These are phyloP conservation scores for Phycomyces blakesleeanus DNA, from an alignment of 192 early-diverging fungal species.

Conservation along the genomic window DNA sequence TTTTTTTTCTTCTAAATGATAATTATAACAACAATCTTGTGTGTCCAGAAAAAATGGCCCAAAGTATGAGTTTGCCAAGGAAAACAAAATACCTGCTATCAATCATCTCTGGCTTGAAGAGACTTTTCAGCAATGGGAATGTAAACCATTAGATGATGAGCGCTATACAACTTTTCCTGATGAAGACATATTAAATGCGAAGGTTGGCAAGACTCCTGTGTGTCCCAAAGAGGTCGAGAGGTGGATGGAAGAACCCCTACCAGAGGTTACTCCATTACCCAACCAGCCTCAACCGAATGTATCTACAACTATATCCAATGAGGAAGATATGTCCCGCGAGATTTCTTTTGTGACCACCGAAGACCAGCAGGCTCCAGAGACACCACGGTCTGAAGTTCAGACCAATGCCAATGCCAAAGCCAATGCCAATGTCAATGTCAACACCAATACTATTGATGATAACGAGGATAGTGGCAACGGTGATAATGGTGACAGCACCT, in stretches of 20 bases:
- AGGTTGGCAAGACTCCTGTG: constrained; percentile 8
- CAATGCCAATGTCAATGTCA: no score
- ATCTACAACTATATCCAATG: no score
- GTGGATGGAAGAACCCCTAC: background rate
- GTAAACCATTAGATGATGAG: constrained; percentile 44
- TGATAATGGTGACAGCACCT: no score
- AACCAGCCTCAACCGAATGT: background rate
- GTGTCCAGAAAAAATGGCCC: constrained; percentile 49
- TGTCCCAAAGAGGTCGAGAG: background rate
- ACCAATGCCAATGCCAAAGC: no score
- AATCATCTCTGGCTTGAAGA: constrained; percentile 90
- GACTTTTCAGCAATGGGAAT: constrained; percentile 59
- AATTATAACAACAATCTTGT: background rate
- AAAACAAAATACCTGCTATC: constrained; percentile 66
- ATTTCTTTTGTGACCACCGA: no score
- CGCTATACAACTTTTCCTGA: constrained; percentile 53
- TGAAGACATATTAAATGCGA: background rate
- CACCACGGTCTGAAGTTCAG: no score
- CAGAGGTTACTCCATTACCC: background rate
- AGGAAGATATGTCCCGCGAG: no score
- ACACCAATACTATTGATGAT: no score
- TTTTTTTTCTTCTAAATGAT: background rate
- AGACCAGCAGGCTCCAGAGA: no score
- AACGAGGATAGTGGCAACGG: no score
- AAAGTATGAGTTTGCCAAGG: constrained; percentile 60